These are phyloP conservation scores for Flammula alnicola DNA, from an alignment of 1,284 basidiomycete genomes.

Conservation along the genomic window DNA sequence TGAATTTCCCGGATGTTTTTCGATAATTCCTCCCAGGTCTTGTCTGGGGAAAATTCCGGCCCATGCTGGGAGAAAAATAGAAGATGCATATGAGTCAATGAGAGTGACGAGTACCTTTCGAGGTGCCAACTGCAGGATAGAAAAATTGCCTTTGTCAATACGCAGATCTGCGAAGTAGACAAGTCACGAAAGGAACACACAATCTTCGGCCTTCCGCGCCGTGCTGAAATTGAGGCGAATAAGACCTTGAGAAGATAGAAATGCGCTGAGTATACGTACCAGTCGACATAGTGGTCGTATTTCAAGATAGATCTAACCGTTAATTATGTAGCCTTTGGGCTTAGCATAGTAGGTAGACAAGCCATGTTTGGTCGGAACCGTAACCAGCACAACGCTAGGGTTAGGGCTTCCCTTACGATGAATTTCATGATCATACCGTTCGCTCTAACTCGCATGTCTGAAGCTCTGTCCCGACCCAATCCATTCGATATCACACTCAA, in stretches of 20 bases:
- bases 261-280: slow-evolving; percentile 34
- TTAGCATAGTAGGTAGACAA: too few relatives aligned
- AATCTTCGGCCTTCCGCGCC: slow-evolving; percentile 52
- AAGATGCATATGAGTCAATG: neutral
- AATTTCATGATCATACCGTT: too few relatives aligned
- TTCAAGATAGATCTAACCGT: slow-evolving; percentile 1
- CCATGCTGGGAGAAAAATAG: slow-evolving; percentile 54
- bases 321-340: too few relatives aligned
- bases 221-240: slow-evolving; percentile 37
- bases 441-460: too few relatives aligned
- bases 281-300: slow-evolving; percentile 35
- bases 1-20: slow-evolving; percentile 94
- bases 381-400: too few relatives aligned
- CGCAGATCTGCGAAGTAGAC: neutral
- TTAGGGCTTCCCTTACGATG: too few relatives aligned
- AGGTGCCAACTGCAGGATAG: slow-evolving; percentile 39
- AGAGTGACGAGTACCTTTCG: slow-evolving; percentile 37
- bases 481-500: too few relatives aligned
- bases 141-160: slow-evolving; percentile 12
- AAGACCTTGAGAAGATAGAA: slow-evolving; percentile 7
- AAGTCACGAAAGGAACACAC: slow-evolving; percentile 38
- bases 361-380: too few relatives aligned
- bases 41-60: slow-evolving; percentile 67
- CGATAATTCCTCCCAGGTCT: slow-evolving; percentile 78
- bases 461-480: too few relatives aligned